Evolutionary conservation across 192 early-diverging fungal species (phyloP).

Genomic region (Coemansia reversa): DNA sequence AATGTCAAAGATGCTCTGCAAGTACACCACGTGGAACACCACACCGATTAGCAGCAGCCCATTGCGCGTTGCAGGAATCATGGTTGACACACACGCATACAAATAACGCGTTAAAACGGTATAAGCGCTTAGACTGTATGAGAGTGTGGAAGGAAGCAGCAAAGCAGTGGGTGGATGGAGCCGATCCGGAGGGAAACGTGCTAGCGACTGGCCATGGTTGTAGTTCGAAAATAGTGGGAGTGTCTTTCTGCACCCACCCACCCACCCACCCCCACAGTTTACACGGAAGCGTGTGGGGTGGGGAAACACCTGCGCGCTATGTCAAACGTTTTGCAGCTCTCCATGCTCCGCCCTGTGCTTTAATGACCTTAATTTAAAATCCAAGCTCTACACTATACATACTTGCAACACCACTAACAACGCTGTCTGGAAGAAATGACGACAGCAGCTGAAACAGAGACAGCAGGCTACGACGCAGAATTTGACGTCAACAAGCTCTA

Average conservation of each 20-base stretch:
- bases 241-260: background rate
- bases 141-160: background rate
- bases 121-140: background rate
- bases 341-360: conserved; percentile 5
- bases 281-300: too few relatives aligned
- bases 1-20: conserved; percentile 94
- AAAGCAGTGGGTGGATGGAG: background rate
- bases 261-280: background rate
- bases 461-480: conserved; percentile 33
- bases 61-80: conserved; percentile 53
- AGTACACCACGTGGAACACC: conserved; percentile 88
- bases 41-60: conserved; percentile 76
- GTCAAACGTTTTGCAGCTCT: background rate
- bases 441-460: conserved; percentile 12
- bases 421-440: background rate
- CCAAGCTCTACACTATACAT: background rate
- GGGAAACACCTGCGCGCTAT: background rate
- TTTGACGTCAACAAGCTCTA: conserved; percentile 53
- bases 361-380: background rate
- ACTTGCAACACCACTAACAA: background rate
- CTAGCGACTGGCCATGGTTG: background rate
- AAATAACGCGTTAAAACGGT: background rate
- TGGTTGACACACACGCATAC: conserved; percentile 5
- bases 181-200: background rate
- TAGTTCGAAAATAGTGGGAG: too few relatives aligned